Base-by-base conservation (phyloP, 2,329 filamentous ascomycete genomes). In the Podosphaera fusca region DNA sequence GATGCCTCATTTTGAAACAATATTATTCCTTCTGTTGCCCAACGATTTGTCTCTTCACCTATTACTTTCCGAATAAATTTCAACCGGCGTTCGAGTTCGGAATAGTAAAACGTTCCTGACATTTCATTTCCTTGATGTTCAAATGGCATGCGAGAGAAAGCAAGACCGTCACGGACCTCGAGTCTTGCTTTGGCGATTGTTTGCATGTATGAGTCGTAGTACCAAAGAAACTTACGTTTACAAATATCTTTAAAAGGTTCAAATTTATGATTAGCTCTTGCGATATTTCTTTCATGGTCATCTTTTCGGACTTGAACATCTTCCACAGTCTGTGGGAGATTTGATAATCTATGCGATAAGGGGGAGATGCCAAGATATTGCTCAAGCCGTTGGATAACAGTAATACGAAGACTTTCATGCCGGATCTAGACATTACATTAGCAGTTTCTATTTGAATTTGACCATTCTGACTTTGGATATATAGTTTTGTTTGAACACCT, bases 211-310 rank as follows among this genome's bases (percentile, higher is more conserved):
- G 85, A 85, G 62, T 94, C 85, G 68, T 86, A 94, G 70, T 96
- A 96, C 92, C 92, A 96, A 12, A 96, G 73, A 67, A 96, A 95
- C 1, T 89, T 81, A 42, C 85, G 81, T 70, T 96, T 96, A 74
- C 84, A 86, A 4, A 95, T 74, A 65, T 96, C 90, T 62, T 81
- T 83, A 71, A 96, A 96, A 0, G 88, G 87, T 62, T 94, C 85
- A 68, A 87, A 94, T 0, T 79, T 75, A 0, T 78, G 66, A 6
- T 65, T 69, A 0, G 69, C 67, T 46, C 84, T 80, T 12, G 79
- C 69, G 31, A 59, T 58, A 36, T 60, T 57, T 14, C 45, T 31
- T 61, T 67, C 74, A 57, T 74, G 67, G 31, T 73, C 72, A 42
- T 77, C 74, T 42, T 74, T 71, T 47, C 75, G 77, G 14, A 75